Base-by-base conservation (phyloP, 202 grass and related monocot genomes). In the Carex arenaria region DNA sequence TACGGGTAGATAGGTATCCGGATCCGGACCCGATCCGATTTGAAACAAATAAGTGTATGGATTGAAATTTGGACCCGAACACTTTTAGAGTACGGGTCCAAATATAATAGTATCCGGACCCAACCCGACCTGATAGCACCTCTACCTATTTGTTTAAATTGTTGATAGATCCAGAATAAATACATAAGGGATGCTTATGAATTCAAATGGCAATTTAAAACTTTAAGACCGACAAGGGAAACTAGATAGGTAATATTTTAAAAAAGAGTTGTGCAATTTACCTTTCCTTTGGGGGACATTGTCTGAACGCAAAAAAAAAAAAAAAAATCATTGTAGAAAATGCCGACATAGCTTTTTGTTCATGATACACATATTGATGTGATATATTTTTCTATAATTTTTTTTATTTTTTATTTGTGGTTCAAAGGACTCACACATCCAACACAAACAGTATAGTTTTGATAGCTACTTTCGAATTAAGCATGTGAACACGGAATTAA, bases 291-390 rank as follows among this genome's bases (percentile, higher is more conserved):
- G 11, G 32, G 72, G 71, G 71, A 18, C 71, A 75, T 31, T 55
- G 71, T 72, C 13, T 30, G 23, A 64, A 64, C 1, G 61, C 60
- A 10, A 61, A 61, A 22, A 26, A 13, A 26, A 10, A 1, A 23
- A 11, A 12, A 28, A 1, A 12, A 30, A 2, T 75, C 0, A 18
- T 75, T 75, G 72, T 13, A 3, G 47, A 23, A 55, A 14, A 75
- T 75, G 49, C 72, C 49, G 72, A 76, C 72, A 76, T 56, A 4
- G 51, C 51, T 34, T 76, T 76, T 32, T 56, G 26, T 56, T 76
- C 72, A 14, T 17, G 32, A 40, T 32, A 56, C 22, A 56, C 49
- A 18, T 23, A 23, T 18, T 34, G 72, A 75, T 75, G 72, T 55
- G 72, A 74, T 53, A 54, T 74, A 22, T 47, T 74, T 12, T 45